These are phyloP conservation scores for Trichothecium roseum DNA, from an alignment of 2,329 filamentous ascomycete genomes.

Conservation along the genomic window DNA sequence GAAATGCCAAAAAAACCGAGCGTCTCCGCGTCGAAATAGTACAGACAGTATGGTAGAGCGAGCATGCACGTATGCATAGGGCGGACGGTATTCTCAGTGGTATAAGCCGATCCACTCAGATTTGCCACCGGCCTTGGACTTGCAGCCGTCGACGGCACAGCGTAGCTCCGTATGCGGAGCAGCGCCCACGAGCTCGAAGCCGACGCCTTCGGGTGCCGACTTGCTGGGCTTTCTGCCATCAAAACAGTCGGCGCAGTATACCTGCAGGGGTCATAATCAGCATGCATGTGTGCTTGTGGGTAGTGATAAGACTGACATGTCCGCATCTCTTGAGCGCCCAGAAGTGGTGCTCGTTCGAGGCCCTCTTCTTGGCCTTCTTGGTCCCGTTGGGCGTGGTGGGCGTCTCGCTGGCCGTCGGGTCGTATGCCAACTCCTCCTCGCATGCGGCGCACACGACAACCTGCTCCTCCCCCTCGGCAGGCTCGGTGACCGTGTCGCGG, in stretches of 20 bases:
- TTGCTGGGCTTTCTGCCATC: conserved; percentile 39
- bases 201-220: conserved; percentile 18
- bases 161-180: conserved; percentile 24
- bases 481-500: conserved; percentile 43
- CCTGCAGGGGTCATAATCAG: conserved; percentile 26
- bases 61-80: too few species aligned
- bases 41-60: too few species aligned
- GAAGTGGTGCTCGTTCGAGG: conserved; percentile 66
- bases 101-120: conserved; percentile 53
- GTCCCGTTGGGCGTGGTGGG: conserved; percentile 6
- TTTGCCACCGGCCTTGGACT: conserved; percentile 42
- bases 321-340: conserved; percentile 89
- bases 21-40: too few species aligned
- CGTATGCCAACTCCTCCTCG: conserved; percentile 69
- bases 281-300: background rate
- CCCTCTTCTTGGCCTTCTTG: conserved; percentile 31
- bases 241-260: conserved; percentile 53
- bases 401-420: conserved; percentile 28
- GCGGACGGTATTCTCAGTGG: conserved; percentile 30
- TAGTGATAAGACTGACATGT: conserved; percentile 51
- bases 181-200: conserved; percentile 19
- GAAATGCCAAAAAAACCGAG: too few species aligned
- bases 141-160: conserved; percentile 49
- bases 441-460: conserved; percentile 80
- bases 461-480: conserved; percentile 47